Evolutionary conservation across 2,329 filamentous ascomycete species (phyloP), one percentile per base, ranked within the genome.

Genomic region (Microdochium trichocladiopsis): DNA sequence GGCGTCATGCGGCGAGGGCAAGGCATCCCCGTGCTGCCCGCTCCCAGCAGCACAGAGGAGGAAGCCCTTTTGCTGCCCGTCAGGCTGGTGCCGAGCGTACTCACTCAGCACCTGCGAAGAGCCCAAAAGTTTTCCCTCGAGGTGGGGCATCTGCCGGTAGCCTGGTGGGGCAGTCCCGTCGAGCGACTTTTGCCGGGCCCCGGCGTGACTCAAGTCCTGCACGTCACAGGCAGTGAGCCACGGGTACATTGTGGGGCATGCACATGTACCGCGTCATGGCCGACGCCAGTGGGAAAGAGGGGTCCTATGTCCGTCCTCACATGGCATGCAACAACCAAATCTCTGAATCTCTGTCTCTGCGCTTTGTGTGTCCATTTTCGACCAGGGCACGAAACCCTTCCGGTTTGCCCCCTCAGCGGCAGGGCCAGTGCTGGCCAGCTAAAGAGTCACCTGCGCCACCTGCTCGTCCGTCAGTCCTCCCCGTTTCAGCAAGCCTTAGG

Each of bases 31-130:
- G 8, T 14, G 28, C 50, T 52, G 48, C n/a, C 53, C 48, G 52
- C 51, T 48, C 47, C 25, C 47, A 41, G 24, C 47, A 31, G 25
- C 24, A 47, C 36, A 49, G 47, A 33, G 45, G 24, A 49, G 18
- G 36, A 28, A 25, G 33, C 36, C 22, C 31, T 52, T 47, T n/a
- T n/a, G n/a, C n/a, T n/a, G n/a, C 8, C 28, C 28, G 8, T 14
- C 14, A 14, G 28, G 28, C 28, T 33, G 8, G 8, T 51, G 43
- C 23, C 45, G 25, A 47, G 50, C 45, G 33, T 47, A 25, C 50
- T n/a, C n/a, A n/a, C n/a, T n/a, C n/a, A n/a, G n/a, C n/a, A n/a
- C n/a, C n/a, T n/a, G n/a, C n/a, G n/a, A n/a, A n/a, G n/a, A n/a
- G n/a, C 28, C 47, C 23, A 43, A 49, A 10, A 24, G 33, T 36